Conservation (phyloP, 139 green algal genomes). For the Zygnema cylindricum region DNA sequence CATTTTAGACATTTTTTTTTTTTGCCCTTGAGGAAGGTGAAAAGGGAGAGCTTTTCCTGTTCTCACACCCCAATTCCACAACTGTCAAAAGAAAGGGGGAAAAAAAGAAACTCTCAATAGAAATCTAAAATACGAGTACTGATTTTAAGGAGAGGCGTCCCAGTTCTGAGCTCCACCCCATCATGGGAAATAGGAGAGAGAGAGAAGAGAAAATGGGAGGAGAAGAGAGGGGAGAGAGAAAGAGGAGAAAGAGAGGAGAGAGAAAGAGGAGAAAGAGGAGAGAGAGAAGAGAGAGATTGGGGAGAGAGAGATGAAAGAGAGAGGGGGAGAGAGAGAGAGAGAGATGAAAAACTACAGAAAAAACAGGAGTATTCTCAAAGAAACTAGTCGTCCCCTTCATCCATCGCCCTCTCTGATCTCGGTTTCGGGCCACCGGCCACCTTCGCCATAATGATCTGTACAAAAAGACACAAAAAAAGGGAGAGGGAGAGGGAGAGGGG, state of each 20-base stretch:
- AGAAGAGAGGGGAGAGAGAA: background rate
- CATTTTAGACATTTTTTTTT: too few species aligned
- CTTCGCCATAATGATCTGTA: conserved; percentile 63
- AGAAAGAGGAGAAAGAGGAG: background rate
- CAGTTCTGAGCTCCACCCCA: too few species aligned
- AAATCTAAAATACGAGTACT: too few species aligned
- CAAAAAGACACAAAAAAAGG: conserved; percentile 8
- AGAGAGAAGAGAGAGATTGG: background rate
- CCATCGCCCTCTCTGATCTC: conserved; percentile 44
- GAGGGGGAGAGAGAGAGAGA: background rate
- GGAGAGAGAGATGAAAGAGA: background rate
- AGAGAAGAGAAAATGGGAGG: background rate
- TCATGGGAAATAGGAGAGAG: too few species aligned
- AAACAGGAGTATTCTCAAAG: background rate
- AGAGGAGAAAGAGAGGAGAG: conserved; percentile 3
- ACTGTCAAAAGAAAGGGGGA: too few species aligned
- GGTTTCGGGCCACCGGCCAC: conserved; percentile 55
- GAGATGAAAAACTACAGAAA: background rate
- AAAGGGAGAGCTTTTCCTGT: too few species aligned
- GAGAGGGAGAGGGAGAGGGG: background rate
- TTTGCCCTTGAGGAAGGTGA: too few species aligned
- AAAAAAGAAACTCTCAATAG: too few species aligned
- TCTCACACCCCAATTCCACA: too few species aligned
- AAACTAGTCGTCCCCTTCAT: conserved; percentile 35
- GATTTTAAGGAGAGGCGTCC: too few species aligned